Evolutionary conservation across 1,284 basidiomycete genomes (phyloP).

Genomic region (Somion occarium): DNA sequence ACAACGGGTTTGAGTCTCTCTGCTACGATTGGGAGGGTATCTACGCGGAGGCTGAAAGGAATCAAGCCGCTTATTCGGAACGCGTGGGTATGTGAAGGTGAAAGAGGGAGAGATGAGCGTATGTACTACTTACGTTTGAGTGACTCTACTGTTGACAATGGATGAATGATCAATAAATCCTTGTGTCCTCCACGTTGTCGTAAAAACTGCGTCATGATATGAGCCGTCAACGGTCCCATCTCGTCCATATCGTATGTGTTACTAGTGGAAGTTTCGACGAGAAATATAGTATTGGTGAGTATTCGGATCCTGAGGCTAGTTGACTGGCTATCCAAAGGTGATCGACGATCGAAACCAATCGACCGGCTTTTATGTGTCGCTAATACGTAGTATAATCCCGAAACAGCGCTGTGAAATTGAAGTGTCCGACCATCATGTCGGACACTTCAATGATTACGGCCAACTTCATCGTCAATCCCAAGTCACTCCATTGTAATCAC

Average conservation of each 20-base stretch:
- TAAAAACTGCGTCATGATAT: neutral
- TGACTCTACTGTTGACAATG: neutral
- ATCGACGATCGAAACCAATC: too few relatives aligned
- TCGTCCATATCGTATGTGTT: neutral
- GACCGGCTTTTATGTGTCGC: too few relatives aligned
- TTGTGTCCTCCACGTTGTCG: neutral
- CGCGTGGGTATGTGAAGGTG: neutral
- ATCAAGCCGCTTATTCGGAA: neutral
- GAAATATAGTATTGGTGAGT: too few relatives aligned
- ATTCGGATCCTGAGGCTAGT: too few relatives aligned
- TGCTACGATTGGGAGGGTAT: slow-evolving; percentile 10
- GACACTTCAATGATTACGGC: too few relatives aligned
- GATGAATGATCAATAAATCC: neutral
- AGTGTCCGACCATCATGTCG: too few relatives aligned
- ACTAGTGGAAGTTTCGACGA: too few relatives aligned
- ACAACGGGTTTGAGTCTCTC: slow-evolving; percentile 8
- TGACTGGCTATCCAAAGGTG: too few relatives aligned
- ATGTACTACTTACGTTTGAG: neutral
- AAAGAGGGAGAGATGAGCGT: neutral
- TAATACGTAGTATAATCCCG: too few relatives aligned
- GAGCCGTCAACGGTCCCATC: neutral
- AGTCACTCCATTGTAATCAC: slow-evolving; percentile 1
- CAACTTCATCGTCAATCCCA: neutral
- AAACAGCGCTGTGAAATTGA: too few relatives aligned
- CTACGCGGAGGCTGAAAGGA: slow-evolving; percentile 9